Conservation (phyloP, 371 early-diverging fungal genomes). For the Mortierella sp. region DNA sequence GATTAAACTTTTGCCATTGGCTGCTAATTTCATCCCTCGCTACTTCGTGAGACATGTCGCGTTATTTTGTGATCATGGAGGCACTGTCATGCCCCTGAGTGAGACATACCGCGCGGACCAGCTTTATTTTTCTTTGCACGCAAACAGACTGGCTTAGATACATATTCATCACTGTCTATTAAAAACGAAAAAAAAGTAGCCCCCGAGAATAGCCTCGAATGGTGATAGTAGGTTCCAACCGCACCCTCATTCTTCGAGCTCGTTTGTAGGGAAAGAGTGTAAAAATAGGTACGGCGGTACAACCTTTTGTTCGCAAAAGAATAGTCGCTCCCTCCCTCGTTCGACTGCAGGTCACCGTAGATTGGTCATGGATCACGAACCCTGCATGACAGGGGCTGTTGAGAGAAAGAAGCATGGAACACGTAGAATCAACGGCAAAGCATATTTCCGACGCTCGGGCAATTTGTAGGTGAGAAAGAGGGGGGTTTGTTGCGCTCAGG, state of each 20-base stretch:
- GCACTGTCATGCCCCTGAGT: neutral
- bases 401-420: no score
- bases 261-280: neutral
- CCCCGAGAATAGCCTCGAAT: neutral
- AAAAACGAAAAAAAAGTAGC: neutral
- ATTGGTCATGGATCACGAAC: neutral
- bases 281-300: neutral
- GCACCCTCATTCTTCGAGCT: neutral
- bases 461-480: neutral
- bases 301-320: neutral
- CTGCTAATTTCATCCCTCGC: neutral
- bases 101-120: neutral
- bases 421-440: no score
- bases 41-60: neutral
- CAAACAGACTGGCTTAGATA: no score
- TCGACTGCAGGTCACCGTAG: neutral
- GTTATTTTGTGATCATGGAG: neutral
- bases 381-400: neutral
- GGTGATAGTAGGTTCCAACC: neutral
- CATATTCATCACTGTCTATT: no score
- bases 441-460: neutral
- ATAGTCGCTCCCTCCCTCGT: neutral
- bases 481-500: neutral
- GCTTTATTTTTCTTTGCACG: no score
- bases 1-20: neutral